phyloP scores from a whole-genome alignment of 495 filamentous ascomycete genomes.

The Trypethelium eluteriae region DNA sequence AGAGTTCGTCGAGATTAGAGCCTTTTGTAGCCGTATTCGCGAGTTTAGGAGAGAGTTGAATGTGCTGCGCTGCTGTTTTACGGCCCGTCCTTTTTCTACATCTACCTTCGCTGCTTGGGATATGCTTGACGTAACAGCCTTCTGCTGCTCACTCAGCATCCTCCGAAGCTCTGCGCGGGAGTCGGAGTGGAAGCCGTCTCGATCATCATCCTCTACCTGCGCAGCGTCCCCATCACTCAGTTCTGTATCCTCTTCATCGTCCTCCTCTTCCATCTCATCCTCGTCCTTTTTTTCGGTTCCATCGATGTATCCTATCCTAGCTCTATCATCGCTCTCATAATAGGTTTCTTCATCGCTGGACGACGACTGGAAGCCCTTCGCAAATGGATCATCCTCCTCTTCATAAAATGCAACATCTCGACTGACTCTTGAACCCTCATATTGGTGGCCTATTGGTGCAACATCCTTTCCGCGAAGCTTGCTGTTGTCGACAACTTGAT shows the following conservation, averaged over 20 bases:
- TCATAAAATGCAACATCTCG: conserved; percentile 54
- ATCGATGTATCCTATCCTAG: conserved; percentile 17
- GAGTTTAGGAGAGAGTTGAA: conserved; percentile 84
- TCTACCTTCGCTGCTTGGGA: conserved; percentile 69
- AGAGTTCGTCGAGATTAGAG: conserved; percentile 71
- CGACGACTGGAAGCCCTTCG: conserved; percentile 31
- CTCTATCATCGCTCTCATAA: background rate
- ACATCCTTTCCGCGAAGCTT: conserved; percentile 69
- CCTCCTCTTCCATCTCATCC: conserved; percentile 35
- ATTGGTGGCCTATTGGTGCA: conserved; percentile 65
- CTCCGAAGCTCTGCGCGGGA: conserved; percentile 55
- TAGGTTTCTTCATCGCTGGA: conserved; percentile 23
- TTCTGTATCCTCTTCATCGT: conserved; percentile 30
- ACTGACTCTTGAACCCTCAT: conserved; percentile 71
- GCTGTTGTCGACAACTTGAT: conserved; percentile 74
- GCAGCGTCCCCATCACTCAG: conserved; percentile 34
- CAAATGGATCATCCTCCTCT: conserved; percentile 38
- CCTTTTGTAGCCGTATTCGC: conserved; percentile 86
- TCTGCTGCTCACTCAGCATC: conserved; percentile 66
- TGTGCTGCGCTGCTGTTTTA: conserved; percentile 70
- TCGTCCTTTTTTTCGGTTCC: conserved; percentile 38
- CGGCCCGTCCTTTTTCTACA: conserved; percentile 73
- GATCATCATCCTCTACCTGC: conserved; percentile 20
- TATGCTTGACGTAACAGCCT: conserved; percentile 58
- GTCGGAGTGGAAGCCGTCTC: conserved; percentile 29